phyloP scores from a whole-genome alignment of 345 rosid species.

The Pistacia atlantica region DNA sequence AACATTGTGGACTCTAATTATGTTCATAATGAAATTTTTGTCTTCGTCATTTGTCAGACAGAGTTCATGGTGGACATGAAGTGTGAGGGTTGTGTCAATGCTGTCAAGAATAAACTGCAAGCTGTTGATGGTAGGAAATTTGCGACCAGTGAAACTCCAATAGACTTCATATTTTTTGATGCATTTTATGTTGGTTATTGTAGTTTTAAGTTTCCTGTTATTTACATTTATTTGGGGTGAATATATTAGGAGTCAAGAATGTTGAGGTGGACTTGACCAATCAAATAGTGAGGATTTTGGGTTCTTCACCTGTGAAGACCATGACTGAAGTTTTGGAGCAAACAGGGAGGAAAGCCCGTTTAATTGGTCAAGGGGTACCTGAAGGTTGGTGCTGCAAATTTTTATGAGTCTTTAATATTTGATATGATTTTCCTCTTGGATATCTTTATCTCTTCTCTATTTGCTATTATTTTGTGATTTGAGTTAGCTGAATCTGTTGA shows the following conservation, averaged over 20 bases:
- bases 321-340: constrained; percentile 87
- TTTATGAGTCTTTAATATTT: background rate
- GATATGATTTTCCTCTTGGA: background rate
- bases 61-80: constrained; percentile 98
- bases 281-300: constrained; percentile 86
- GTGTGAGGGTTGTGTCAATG: constrained; percentile 83
- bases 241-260: constrained; percentile 66
- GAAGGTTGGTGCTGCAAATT: constrained; percentile 58
- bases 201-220: constrained; percentile 3
- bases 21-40: background rate
- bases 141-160: background rate
- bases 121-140: constrained; percentile 56
- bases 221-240: constrained; percentile 16
- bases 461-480: background rate
- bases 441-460: background rate
- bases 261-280: constrained; percentile 82
- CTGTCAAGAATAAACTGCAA: constrained; percentile 79
- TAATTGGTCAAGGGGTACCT: constrained; percentile 94
- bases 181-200: background rate
- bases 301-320: constrained; percentile 69
- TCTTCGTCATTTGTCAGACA: constrained; percentile 45
- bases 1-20: constrained; percentile 3
- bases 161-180: constrained; percentile 8
- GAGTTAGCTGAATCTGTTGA: background rate
- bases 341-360: constrained; percentile 78